Conservation (phyloP, 257 asterid species). For the Gentiana macrophylla region DNA sequence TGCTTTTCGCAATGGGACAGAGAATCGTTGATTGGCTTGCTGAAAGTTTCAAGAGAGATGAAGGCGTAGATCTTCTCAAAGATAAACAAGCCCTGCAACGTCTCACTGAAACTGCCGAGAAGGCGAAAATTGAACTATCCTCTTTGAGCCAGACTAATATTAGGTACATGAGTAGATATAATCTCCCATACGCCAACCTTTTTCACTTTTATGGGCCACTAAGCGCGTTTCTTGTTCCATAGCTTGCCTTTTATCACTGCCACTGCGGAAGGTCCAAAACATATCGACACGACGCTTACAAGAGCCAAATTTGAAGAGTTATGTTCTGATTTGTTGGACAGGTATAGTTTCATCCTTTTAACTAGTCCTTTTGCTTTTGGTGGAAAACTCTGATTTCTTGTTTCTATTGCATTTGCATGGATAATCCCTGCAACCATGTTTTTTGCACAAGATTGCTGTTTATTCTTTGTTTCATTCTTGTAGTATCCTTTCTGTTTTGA, state of each 20-base stretch:
- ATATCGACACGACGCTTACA: conserved; percentile 85
- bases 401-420: too few relatives aligned
- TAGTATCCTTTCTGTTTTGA: too few relatives aligned
- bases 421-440: too few relatives aligned
- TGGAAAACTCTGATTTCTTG: too few relatives aligned
- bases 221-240: conserved; percentile 2
- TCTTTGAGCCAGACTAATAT: conserved; percentile 84
- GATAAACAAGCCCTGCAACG: conserved; percentile 99
- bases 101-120: conserved; percentile 93
- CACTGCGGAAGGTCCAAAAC: conserved; percentile 98
- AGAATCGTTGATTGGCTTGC: conserved; percentile 98
- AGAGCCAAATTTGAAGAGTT: conserved; percentile 91
- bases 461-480: too few relatives aligned
- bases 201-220: neutral
- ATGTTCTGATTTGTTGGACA: conserved; percentile 89
- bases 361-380: neutral
- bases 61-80: conserved; percentile 84
- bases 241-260: conserved; percentile 99
- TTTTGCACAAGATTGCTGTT: too few relatives aligned
- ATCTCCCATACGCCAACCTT: neutral
- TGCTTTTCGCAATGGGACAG: conserved; percentile 20
- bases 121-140: conserved; percentile 96
- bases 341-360: conserved; percentile 26
- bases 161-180: conserved; percentile 29
- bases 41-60: conserved; percentile 61